Base-by-base conservation (phyloP, 2,329 filamentous ascomycete genomes). In the Alternaria triticina region DNA sequence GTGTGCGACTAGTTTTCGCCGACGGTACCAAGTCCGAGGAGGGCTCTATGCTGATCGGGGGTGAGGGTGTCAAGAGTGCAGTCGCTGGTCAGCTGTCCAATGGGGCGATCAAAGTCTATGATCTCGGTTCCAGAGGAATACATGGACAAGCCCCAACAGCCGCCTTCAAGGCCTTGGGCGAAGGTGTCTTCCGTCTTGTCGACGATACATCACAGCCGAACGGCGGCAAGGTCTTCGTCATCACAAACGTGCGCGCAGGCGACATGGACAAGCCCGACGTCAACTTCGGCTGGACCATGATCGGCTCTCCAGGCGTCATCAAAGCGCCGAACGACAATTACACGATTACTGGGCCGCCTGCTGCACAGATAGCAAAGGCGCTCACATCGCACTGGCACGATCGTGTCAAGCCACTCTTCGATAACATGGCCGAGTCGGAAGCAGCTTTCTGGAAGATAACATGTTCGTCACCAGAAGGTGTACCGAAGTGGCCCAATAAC, bases 371-470 rank as follows among this genome's bases (percentile, higher is more conserved):
- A 2, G 87, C 88, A n/a, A 86, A 85, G 73, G 71, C 75, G 1
- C 75, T 90, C 1, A 85, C 86, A 0, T 72, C 78, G 15, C 73
- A 85, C 33, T 90, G 88, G 88, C 82, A 89, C 70, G 81, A 85
- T 12, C 81, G 84, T 3, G 77, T 90, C 49, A 84, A 81, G 72
- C 83, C 87, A 1, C 75, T 90, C 0, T 86, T 90, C 62, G 86
- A 89, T 6, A 69, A 88, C 36, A 89, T 89, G 86, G 73, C 80
- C 6, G 85, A 84, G 59, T 66, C 76, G 0, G 86, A 90, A 66
- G 86, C 88, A 0, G 88, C 88, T 0, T 90, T 90, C 67, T 90
- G 87, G 87, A 90, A 89, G 69, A 89, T 90, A 51, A 89, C 88
- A 2, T 90, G 87, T 67, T 89, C 87, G 0, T 84, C 82, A 0